Conservation (phyloP, 345 rosid species). For the Brassica nigra region DNA sequence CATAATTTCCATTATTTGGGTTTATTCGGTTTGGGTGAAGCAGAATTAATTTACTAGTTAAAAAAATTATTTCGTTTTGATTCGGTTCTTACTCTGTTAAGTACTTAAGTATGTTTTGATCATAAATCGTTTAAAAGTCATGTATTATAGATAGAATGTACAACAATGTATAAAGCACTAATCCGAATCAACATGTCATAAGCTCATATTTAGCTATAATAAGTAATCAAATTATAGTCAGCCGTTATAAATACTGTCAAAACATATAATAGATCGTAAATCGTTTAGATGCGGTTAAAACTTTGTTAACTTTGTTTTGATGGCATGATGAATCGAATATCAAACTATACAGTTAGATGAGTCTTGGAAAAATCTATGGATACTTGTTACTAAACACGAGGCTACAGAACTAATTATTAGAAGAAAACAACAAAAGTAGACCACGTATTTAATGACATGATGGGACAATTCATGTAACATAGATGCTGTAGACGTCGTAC, state of each 20-base stretch:
- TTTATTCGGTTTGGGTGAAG: background rate
- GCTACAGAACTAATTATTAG: background rate
- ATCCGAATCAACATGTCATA: background rate
- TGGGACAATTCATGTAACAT: conserved; percentile 31
- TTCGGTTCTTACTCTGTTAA: background rate
- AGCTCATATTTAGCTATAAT: no score
- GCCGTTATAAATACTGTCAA: no score
- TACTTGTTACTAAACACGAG: background rate
- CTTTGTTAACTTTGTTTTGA: background rate
- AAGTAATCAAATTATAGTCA: no score
- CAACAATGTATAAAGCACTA: background rate
- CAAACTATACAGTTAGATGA: background rate
- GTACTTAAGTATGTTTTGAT: background rate
- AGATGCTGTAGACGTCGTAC: conserved; percentile 37
- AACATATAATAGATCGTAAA: background rate
- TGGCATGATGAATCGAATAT: background rate
- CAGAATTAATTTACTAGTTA: background rate
- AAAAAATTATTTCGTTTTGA: background rate
- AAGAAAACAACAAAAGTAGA: background rate
- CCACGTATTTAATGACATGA: conserved; percentile 8
- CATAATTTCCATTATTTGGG: background rate
- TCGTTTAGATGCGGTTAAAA: background rate
- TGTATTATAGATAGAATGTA: background rate
- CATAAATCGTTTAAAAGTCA: background rate
- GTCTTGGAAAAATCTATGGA: background rate